These are phyloP conservation scores for Kondoa subrosea DNA, from an alignment of 768 basidiomycete species.

Conservation along the genomic window DNA sequence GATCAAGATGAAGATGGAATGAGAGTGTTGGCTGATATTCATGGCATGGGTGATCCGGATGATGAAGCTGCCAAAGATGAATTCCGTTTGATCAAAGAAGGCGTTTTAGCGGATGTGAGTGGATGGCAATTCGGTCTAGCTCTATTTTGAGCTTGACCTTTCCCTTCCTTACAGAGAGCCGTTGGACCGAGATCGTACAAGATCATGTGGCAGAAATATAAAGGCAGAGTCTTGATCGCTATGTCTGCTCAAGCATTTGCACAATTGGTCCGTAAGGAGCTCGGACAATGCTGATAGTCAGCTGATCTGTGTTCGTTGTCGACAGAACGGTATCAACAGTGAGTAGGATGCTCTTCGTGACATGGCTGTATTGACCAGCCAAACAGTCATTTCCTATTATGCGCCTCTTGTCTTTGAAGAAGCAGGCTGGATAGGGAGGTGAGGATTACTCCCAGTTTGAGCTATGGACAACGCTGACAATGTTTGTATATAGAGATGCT, in stretches of 20 bases:
- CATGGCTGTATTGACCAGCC: constrained; percentile 8
- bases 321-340: constrained; percentile 95
- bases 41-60: constrained; percentile 54
- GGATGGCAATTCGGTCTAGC: not conserved
- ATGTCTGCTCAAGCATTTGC: constrained; percentile 94
- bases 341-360: constrained; percentile 23
- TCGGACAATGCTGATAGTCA: not conserved
- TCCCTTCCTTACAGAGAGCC: constrained; percentile 42
- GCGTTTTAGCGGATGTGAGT: constrained; percentile 33
- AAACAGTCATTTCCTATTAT: constrained; percentile 72
- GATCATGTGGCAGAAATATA: constrained; percentile 73
- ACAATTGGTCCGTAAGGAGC: constrained; percentile 49
- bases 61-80: constrained; percentile 58
- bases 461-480: not conserved
- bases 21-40: constrained; percentile 69
- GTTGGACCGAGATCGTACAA: constrained; percentile 58
- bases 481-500: constrained; percentile 47
- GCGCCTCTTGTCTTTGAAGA: constrained; percentile 70
- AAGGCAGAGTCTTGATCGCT: constrained; percentile 70
- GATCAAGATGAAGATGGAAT: constrained; percentile 69
- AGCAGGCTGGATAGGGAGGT: constrained; percentile 73
- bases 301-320: not conserved
- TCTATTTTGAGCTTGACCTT: not conserved
- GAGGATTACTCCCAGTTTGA: not conserved
- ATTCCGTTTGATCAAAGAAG: constrained; percentile 68